Evolutionary conservation across 345 rosid species (phyloP).

Genomic region (Moringa oleifera): DNA sequence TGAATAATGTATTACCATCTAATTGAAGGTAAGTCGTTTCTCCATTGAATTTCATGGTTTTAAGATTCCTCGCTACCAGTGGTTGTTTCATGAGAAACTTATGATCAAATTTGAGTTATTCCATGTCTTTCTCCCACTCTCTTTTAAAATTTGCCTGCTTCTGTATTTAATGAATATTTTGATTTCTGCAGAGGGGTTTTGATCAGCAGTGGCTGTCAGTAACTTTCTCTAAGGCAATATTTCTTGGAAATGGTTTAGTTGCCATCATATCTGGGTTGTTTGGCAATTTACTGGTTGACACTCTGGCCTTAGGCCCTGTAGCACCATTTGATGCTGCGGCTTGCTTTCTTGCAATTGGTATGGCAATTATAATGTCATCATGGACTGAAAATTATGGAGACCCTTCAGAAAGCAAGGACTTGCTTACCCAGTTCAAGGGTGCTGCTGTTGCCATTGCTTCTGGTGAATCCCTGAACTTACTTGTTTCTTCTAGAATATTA

Average conservation of each 20-base stretch:
- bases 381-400: conserved; percentile 72
- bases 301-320: conserved; percentile 51
- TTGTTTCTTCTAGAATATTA: neutral
- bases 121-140: neutral
- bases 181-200: conserved; percentile 45
- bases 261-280: conserved; percentile 62
- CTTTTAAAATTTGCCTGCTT: neutral
- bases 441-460: conserved; percentile 70
- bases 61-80: neutral
- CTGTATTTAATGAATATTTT: conserved; percentile 2
- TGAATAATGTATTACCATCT: too few species aligned
- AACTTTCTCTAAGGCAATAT: conserved; percentile 74
- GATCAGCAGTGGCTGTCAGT: conserved; percentile 68
- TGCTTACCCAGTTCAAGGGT: conserved; percentile 56
- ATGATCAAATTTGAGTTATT: neutral
- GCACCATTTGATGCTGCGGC: conserved; percentile 78
- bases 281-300: conserved; percentile 56
- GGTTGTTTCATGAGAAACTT: neutral
- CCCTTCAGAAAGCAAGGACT: conserved; percentile 56
- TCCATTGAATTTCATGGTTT: neutral
- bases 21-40: neutral
- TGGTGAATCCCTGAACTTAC: conserved; percentile 32
- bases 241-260: conserved; percentile 65
- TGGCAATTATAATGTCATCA: conserved; percentile 48
- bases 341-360: conserved; percentile 64